Evolutionary conservation across 1,284 basidiomycete genomes (phyloP).

Genomic region (Pseudozyma pruni): DNA sequence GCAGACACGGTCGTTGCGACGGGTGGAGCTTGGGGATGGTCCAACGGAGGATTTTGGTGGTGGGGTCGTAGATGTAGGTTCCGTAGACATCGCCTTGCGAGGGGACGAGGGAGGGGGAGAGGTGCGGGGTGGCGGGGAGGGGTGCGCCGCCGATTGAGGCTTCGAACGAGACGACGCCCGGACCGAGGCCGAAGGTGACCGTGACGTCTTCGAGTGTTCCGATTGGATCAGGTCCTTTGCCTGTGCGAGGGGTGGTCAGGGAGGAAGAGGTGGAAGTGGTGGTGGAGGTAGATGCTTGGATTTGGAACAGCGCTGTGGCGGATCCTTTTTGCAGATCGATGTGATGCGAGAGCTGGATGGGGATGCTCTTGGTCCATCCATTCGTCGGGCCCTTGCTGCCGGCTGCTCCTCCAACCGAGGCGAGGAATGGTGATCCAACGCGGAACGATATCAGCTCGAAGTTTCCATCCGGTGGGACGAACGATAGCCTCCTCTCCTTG

Average conservation of each 20-base stretch:
- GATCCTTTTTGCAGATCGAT: conserved; percentile 27
- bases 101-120: conserved; percentile 7
- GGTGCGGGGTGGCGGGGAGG: conserved; percentile 1
- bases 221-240: conserved; percentile 11
- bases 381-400: conserved; percentile 22
- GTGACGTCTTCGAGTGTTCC: conserved; percentile 45
- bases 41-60: conserved; percentile 48
- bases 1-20: conserved; percentile 14
- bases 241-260: neutral
- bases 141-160: conserved; percentile 33
- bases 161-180: conserved; percentile 53
- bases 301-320: conserved; percentile 22
- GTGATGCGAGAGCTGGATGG: conserved; percentile 13
- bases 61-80: conserved; percentile 52
- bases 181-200: conserved; percentile 52
- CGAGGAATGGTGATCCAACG: conserved; percentile 67
- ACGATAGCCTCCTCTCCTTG: conserved; percentile 44
- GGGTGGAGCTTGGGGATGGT: conserved; percentile 33
- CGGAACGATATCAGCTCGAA: conserved; percentile 53
- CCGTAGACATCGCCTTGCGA: conserved; percentile 29
- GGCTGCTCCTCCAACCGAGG: conserved; percentile 1
- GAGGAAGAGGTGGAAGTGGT: conserved; percentile 8
- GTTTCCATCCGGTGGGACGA: conserved; percentile 61
- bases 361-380: conserved; percentile 26
- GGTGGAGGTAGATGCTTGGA: conserved; percentile 15